Evolutionary conservation across 176 grass and related monocot genomes (phyloP).

Genomic region (Oryza australiensis): DNA sequence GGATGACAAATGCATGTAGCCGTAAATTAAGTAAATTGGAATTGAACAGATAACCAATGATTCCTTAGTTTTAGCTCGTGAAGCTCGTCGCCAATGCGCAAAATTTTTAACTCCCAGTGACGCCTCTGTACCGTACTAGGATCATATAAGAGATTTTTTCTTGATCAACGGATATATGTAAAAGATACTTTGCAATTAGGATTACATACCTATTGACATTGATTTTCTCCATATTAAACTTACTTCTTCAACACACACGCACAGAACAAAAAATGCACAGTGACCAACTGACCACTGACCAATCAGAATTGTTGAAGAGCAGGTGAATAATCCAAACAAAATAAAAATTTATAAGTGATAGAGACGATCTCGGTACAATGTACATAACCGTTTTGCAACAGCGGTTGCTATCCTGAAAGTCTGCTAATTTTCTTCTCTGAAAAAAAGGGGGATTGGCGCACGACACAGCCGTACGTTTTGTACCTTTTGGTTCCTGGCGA

Average conservation of each 20-base stretch:
- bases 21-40: not conserved
- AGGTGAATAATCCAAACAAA: not conserved
- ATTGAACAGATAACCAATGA: not conserved
- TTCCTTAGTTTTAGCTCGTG: not conserved
- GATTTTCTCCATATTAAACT: not conserved
- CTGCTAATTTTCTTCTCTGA: not conserved
- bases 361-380: not conserved
- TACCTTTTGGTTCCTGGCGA: not conserved
- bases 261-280: not conserved
- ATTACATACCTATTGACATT: not conserved
- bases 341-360: not conserved
- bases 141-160: not conserved
- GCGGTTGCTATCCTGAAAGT: not conserved
- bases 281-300: not conserved
- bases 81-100: not conserved
- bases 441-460: not conserved
- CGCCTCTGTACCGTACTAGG: not conserved
- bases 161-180: not conserved
- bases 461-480: conserved; percentile 16
- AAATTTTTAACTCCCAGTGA: not conserved
- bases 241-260: not conserved
- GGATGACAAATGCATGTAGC: not conserved
- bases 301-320: not conserved
- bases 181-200: conserved; percentile 20
- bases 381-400: not conserved